A percentile compares a stretch with the other conserved stretches of the same genome.
These are phyloP conservation scores for Craterostigma plantagineum DNA, from an alignment of 257 asterid genomes.

Conservation along the genomic window DNA sequence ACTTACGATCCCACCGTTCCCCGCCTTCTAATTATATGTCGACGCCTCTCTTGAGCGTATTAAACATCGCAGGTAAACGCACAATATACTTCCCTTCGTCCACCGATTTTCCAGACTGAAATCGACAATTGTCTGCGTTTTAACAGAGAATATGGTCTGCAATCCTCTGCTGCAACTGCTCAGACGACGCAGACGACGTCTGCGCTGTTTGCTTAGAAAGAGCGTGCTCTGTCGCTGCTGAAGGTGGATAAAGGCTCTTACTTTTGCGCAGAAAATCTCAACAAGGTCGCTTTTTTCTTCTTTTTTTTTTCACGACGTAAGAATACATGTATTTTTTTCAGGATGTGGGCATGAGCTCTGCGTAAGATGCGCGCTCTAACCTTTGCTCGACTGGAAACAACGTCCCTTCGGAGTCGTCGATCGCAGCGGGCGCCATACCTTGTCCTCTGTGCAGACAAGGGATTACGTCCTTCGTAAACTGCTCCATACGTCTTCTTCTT, in stretches of 20 bases:
- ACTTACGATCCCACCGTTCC: slow-evolving; percentile 36
- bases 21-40: slow-evolving; percentile 77
- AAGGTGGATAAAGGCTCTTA: slow-evolving; percentile 25
- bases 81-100: neutral
- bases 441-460: slow-evolving; percentile 79
- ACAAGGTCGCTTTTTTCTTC: too few relatives aligned
- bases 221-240: slow-evolving; percentile 71
- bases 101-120: slow-evolving; percentile 1
- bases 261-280: too few relatives aligned
- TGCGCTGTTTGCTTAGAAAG: slow-evolving; percentile 96
- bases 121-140: slow-evolving; percentile 1
- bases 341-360: slow-evolving; percentile 86
- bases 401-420: slow-evolving; percentile 41
- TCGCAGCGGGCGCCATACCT: slow-evolving; percentile 73
- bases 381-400: slow-evolving; percentile 91
- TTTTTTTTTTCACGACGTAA: neutral
- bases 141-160: slow-evolving; percentile 76
- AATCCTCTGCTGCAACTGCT: slow-evolving; percentile 35
- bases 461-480: slow-evolving; percentile 41
- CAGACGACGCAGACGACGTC: slow-evolving; percentile 65
- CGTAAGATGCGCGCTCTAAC: slow-evolving; percentile 80
- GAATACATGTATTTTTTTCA: too few relatives aligned
- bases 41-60: slow-evolving; percentile 75
- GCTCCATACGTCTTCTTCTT: slow-evolving; percentile 53
- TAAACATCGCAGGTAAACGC: slow-evolving; percentile 79